Evolutionary conservation across 306 rosid genomes (phyloP), one percentile per base, ranked within the genome.

Genomic region (Vigna reflexopilosa): DNA sequence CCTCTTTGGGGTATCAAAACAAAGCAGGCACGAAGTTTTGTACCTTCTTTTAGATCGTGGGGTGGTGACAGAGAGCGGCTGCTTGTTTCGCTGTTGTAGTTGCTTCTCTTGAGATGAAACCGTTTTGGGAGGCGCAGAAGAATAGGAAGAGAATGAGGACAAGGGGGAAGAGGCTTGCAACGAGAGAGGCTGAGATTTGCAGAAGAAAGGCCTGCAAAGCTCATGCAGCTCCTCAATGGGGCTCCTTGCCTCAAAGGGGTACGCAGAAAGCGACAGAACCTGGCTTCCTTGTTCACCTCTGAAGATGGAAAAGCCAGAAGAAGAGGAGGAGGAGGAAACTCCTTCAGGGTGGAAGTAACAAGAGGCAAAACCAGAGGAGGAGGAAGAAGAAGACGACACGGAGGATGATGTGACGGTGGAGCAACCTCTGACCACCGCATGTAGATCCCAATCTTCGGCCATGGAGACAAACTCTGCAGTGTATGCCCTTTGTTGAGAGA

Each of bases 401-500:
- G 82, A 42, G 51, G 79, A 58, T 12, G 91, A 19, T 30, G 86
- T 58, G 5, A 73, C 14, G 61, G 81, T 15, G 77, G 86, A 54
- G 83, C 93, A 93, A 76, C 98, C 97, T 84, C 97, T 81, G 65
- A 93, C 98, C 57, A 93, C 97, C 55, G 98, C 98, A 22, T 91
- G 89, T 28, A 93, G 98, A 88, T 90, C 98, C 98, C 98, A 93
- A 87, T 93, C 98, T 70, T 82, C 88, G n/a, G 90, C 98, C 88
- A 78, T 3, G 49, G 85, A 74, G 84, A 85, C 85, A 82, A 57
- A 38, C 45, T 49, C 83, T 74, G 88, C 55, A 56, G 51, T 14
- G 76, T 74, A 67, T 77, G 84, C 10, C 47, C 55, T 57, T 5
- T 61, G 11, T 5, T 9, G 80, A 58, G 82, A 68, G 59, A 79